Evolutionary conservation across 2,329 filamentous ascomycete genomes (phyloP).

Genomic region (Scleromitrula shiraiana): DNA sequence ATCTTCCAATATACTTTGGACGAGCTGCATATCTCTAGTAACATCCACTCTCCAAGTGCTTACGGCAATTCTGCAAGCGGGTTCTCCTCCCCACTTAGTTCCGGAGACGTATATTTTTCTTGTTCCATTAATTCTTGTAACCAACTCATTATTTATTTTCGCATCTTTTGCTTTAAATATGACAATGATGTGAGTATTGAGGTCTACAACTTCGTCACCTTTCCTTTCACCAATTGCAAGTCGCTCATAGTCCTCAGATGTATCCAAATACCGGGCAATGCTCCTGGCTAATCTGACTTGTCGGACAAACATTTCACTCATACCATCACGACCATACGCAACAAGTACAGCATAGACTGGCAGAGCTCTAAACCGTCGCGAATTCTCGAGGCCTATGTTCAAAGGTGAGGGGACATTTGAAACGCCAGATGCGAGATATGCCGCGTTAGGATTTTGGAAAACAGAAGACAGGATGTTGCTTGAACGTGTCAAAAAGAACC

Average conservation of each 20-base stretch:
- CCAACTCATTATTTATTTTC: constrained; percentile 56
- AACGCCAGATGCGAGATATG: constrained; percentile 54
- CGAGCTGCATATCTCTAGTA: constrained; percentile 56
- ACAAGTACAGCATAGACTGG: constrained; percentile 76
- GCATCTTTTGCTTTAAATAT: constrained; percentile 67
- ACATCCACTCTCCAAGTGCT: constrained; percentile 76
- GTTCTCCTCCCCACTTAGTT: constrained; percentile 65
- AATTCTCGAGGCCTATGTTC: constrained; percentile 86
- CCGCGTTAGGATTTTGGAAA: constrained; percentile 79
- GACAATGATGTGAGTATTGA: constrained; percentile 53
- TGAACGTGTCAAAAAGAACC: constrained; percentile 75
- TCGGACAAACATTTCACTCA: constrained; percentile 59
- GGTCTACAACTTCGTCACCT: too few relatives aligned
- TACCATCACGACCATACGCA: constrained; percentile 63
- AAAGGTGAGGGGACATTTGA: constrained; percentile 64
- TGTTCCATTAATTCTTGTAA: constrained; percentile 63
- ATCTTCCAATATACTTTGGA: constrained; percentile 50
- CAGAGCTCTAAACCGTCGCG: constrained; percentile 81
- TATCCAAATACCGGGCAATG: constrained; percentile 55
- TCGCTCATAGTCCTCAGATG: constrained; percentile 56
- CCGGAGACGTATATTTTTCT: constrained; percentile 76
- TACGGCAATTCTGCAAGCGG: constrained; percentile 76
- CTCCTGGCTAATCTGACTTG: constrained; percentile 65
- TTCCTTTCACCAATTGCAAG: constrained; percentile 49
- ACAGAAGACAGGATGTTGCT: constrained; percentile 49